Evolutionary conservation across 2,329 filamentous ascomycete species (phyloP).

Genomic region (Cordyceps cateniannulata): DNA sequence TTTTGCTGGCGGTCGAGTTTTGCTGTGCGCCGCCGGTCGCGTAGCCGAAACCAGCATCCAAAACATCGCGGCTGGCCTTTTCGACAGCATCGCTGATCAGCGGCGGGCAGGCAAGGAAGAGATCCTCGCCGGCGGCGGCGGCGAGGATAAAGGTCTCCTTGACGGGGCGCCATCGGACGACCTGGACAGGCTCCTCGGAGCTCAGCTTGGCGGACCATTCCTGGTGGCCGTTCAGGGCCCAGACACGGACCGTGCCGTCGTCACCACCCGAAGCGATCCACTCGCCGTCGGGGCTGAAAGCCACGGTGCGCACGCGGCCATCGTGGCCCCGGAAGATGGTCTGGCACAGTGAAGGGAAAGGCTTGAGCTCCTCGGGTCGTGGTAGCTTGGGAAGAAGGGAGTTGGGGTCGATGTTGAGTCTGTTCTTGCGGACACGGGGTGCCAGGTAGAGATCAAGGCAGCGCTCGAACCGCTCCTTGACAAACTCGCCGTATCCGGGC

Average conservation of each 20-base stretch:
- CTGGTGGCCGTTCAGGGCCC: conserved; percentile 85
- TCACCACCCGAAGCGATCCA: conserved; percentile 91
- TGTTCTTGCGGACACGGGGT: conserved; percentile 83
- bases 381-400: conserved; percentile 90
- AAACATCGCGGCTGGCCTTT: conserved; percentile 63
- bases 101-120: conserved; percentile 77
- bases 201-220: conserved; percentile 78
- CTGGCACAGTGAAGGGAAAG: conserved; percentile 86
- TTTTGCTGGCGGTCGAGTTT: conserved; percentile 52
- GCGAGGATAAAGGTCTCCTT: conserved; percentile 76
- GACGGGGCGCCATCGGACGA: conserved; percentile 82
- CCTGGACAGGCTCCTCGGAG: conserved; percentile 72
- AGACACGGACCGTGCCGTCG: conserved; percentile 85
- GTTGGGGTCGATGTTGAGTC: conserved; percentile 92
- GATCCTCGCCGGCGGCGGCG: conserved; percentile 74
- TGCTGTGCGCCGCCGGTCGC: conserved; percentile 61
- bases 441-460: conserved; percentile 94
- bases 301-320: conserved; percentile 76
- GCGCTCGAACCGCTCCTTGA: conserved; percentile 94
- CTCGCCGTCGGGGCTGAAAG: conserved; percentile 77
- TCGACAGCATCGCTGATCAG: conserved; percentile 68
- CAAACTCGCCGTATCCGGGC: conserved; percentile 80
- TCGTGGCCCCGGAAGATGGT: conserved; percentile 84
- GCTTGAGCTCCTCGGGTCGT: conserved; percentile 84
- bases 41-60: conserved; percentile 91